Conservation (phyloP, 805 yeast species). For the Blastobotrys chiropterorum region DNA sequence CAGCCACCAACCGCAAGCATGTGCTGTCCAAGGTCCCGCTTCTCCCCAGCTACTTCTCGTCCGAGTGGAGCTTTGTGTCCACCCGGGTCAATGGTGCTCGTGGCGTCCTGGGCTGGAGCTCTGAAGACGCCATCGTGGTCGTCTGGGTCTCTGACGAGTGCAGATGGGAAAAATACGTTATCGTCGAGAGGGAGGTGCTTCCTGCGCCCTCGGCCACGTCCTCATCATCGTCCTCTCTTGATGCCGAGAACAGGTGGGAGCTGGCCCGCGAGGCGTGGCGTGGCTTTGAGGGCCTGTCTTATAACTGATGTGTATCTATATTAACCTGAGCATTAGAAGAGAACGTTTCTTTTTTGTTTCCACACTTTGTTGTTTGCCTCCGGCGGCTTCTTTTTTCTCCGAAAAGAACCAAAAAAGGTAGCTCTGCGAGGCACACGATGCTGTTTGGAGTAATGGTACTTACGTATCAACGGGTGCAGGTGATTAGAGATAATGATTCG, state of each 20-base stretch:
- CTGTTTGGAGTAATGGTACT: too few relatives aligned
- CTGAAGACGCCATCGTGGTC: constrained; percentile 64
- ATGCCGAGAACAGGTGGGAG: constrained; percentile 40
- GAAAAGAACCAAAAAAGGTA: background rate
- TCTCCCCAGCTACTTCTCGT: constrained; percentile 67
- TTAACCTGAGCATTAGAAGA: too few relatives aligned
- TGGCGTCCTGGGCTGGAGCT: constrained; percentile 68
- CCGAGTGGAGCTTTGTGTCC: constrained; percentile 85
- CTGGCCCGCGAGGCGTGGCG: constrained; percentile 70
- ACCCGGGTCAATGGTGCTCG: constrained; percentile 42
- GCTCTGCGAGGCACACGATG: background rate
- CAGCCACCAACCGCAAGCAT: constrained; percentile 46
- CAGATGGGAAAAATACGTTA: constrained; percentile 81
- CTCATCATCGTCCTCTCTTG: constrained; percentile 20
- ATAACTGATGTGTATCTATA: constrained; percentile 32
- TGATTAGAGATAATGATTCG: too few relatives aligned
- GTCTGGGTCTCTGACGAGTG: constrained; percentile 62
- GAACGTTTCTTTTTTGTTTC: too few relatives aligned
- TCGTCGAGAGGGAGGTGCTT: constrained; percentile 43
- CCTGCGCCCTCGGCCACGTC: constrained; percentile 4
- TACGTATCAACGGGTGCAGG: too few relatives aligned
- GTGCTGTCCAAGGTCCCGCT: constrained; percentile 58
- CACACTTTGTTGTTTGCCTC: background rate
- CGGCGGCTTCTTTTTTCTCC: background rate
- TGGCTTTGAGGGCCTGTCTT: constrained; percentile 38